phyloP scores from a whole-genome alignment of 257 asterid species.

The Haberlea rhodopensis region DNA sequence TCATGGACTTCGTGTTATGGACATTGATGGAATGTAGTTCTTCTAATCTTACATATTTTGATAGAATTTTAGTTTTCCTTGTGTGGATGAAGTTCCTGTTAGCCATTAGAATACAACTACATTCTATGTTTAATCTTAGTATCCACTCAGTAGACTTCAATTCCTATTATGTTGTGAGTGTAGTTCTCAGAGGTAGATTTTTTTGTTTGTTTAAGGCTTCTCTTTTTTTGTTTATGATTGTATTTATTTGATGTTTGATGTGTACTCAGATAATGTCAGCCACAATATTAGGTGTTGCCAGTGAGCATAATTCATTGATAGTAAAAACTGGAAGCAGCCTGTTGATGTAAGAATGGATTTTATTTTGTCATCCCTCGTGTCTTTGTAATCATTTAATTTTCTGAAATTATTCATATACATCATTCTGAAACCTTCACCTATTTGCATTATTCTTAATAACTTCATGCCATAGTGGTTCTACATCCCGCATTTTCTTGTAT shows the following conservation, averaged over 20 bases:
- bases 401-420: background rate
- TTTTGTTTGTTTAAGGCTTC: background rate
- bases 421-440: background rate
- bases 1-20: too few species aligned
- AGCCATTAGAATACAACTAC: too few species aligned
- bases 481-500: background rate
- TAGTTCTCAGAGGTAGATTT: conserved; percentile 2
- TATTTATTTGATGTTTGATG: background rate
- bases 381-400: background rate
- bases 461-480: background rate
- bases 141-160: background rate
- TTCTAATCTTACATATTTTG: too few species aligned
- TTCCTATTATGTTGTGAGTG: background rate
- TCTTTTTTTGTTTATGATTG: background rate
- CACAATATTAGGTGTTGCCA: conserved; percentile 55
- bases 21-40: too few species aligned
- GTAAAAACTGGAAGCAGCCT: conserved; percentile 79
- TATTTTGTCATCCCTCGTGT: background rate
- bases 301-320: conserved; percentile 78
- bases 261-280: conserved; percentile 76
- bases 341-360: conserved; percentile 50
- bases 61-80: too few species aligned
- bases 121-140: background rate
- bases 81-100: too few species aligned
- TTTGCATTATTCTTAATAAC: background rate